Conservation (phyloP, 495 filamentous ascomycete species). For the Tuber microsphaerosporum region DNA sequence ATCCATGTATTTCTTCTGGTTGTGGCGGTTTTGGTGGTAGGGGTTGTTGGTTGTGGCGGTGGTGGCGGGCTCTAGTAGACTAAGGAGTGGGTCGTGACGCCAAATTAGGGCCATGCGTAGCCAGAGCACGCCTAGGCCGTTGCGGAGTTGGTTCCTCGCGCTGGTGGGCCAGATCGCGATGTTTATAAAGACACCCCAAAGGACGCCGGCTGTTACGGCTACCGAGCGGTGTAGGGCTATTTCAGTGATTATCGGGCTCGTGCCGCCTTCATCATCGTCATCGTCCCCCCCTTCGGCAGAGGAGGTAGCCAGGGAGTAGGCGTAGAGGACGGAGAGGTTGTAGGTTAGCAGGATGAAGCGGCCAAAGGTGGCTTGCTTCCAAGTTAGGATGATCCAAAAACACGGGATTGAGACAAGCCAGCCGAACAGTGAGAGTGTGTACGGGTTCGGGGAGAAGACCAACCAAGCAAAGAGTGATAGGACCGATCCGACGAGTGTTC, state of each 20-base stretch:
- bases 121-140: slow-evolving; percentile 78
- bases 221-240: slow-evolving; percentile 87
- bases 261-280: slow-evolving; percentile 77
- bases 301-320: slow-evolving; percentile 74
- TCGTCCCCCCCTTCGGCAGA: slow-evolving; percentile 64
- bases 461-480: slow-evolving; percentile 73
- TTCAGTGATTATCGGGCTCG: slow-evolving; percentile 71
- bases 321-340: slow-evolving; percentile 92
- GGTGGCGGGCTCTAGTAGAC: slow-evolving; percentile 53
- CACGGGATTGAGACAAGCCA: slow-evolving; percentile 73
- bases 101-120: slow-evolving; percentile 92
- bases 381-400: slow-evolving; percentile 79
- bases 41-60: slow-evolving; percentile 20
- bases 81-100: slow-evolving; percentile 85
- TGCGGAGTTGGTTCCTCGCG: slow-evolving; percentile 74
- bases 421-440: slow-evolving; percentile 66
- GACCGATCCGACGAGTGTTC: slow-evolving; percentile 72
- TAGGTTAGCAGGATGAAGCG: slow-evolving; percentile 90
- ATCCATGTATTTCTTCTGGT: slow-evolving; percentile 62
- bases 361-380: slow-evolving; percentile 80
- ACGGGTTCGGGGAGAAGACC: slow-evolving; percentile 61
- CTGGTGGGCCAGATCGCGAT: slow-evolving; percentile 88
- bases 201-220: slow-evolving; percentile 75
- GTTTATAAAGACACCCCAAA: slow-evolving; percentile 90
- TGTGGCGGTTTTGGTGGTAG: slow-evolving; percentile 12